phyloP scores from a whole-genome alignment of 441 rosid genomes.

The Adansonia gregorii region DNA sequence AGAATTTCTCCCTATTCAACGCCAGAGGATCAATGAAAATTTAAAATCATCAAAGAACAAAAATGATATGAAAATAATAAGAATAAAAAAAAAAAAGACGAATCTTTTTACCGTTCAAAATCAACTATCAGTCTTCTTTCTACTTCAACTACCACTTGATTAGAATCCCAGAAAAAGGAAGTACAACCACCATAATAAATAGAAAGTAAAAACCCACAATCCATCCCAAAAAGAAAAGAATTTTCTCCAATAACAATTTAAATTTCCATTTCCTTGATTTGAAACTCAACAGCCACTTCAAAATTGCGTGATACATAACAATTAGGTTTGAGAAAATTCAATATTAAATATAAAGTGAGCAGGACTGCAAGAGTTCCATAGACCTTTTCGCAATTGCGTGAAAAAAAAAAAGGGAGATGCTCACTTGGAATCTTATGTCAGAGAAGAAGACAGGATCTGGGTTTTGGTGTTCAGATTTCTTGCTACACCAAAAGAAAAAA shows the following conservation, averaged over 20 bases:
- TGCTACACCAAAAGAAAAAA: background rate
- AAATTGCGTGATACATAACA: slow-evolving; percentile 14
- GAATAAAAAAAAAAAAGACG: background rate
- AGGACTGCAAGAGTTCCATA: background rate
- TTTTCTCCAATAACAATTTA: background rate
- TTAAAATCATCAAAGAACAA: background rate
- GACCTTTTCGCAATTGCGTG: background rate
- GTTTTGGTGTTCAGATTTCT: background rate
- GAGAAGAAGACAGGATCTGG: background rate
- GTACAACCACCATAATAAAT: background rate
- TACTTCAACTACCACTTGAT: slow-evolving; percentile 2
- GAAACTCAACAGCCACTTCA: slow-evolving; percentile 14
- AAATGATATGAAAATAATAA: background rate
- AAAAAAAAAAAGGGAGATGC: background rate
- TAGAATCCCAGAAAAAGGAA: background rate
- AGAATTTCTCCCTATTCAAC: background rate
- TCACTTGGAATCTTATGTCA: slow-evolving; percentile 1
- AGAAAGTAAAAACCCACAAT: background rate
- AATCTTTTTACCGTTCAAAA: background rate
- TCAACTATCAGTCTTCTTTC: background rate
- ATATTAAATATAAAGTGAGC: background rate
- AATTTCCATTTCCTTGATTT: background rate
- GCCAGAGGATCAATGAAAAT: background rate
- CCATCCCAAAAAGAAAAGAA: background rate
- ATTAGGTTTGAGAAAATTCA: background rate